These are phyloP conservation scores for Penicillium sp. DNA, from an alignment of 2,329 filamentous ascomycete species.

Conservation along the genomic window DNA sequence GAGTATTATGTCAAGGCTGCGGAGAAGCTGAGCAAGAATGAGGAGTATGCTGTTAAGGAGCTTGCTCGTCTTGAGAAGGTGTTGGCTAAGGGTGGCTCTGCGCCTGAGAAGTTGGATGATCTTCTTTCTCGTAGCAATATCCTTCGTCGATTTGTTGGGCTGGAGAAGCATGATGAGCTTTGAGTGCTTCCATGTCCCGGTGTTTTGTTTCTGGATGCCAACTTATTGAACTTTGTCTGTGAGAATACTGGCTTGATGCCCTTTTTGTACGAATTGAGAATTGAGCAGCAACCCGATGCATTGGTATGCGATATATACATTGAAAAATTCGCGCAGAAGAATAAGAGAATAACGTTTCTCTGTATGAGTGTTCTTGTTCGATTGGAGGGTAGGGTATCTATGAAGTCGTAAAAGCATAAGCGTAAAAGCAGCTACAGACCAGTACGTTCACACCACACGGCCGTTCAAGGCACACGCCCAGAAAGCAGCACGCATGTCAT, in stretches of 20 bases:
- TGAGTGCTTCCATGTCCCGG: no score
- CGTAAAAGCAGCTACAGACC: neutral
- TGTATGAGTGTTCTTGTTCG: neutral
- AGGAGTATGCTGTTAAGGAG: conserved; percentile 81
- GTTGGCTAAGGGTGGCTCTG: conserved; percentile 79
- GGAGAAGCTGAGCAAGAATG: conserved; percentile 74
- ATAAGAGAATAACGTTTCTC: neutral
- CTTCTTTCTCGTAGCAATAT: conserved; percentile 83
- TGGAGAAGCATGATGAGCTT: conserved; percentile 65
- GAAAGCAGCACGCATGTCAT: neutral
- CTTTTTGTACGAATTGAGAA: conserved; percentile 15
- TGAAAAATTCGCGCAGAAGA: neutral
- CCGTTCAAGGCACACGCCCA: neutral
- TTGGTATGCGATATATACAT: neutral
- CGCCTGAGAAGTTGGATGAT: conserved; percentile 83
- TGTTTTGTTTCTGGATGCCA: neutral
- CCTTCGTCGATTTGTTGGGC: conserved; percentile 68
- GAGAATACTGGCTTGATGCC: conserved; percentile 8
- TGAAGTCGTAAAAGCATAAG: conserved; percentile 9
- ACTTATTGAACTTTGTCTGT: conserved; percentile 2
- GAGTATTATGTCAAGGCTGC: conserved; percentile 93
- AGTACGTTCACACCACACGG: neutral
- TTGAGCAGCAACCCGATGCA: neutral
- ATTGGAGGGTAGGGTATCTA: conserved; percentile 25
- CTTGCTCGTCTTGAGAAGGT: conserved; percentile 73